Percentiles rank a stretch among this genome's conserved stretches.
Evolutionary conservation across 352 stramenopile species (phyloP).

Genomic region (Phytophthora ohioensis): DNA sequence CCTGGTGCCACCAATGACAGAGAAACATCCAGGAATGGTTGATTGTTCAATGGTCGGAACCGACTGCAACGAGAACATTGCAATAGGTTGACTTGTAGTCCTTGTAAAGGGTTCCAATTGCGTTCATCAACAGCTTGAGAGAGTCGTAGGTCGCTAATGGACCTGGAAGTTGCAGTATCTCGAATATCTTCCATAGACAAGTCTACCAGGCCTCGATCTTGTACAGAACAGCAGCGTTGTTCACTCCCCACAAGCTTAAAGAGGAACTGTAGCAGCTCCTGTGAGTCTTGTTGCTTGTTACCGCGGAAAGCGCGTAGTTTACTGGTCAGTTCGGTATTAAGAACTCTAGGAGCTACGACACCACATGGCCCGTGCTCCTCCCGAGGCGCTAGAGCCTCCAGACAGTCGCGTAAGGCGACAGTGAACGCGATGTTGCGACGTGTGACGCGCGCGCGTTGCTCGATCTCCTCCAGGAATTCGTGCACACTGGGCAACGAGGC

Average conservation of each 20-base stretch:
- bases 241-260: slow-evolving; percentile 83
- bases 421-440: slow-evolving; percentile 63
- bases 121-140: slow-evolving; percentile 69
- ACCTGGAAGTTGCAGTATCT: slow-evolving; percentile 28
- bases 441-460: slow-evolving; percentile 50
- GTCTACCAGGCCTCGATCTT: slow-evolving; percentile 65
- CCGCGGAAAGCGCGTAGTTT: slow-evolving; percentile 68
- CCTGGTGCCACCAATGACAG: slow-evolving; percentile 64
- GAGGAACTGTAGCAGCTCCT: slow-evolving; percentile 89
- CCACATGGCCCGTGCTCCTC: slow-evolving; percentile 41
- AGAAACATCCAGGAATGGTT: slow-evolving; percentile 82
- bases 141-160: slow-evolving; percentile 77
- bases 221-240: slow-evolving; percentile 57
- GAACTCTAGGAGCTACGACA: slow-evolving; percentile 53
- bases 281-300: slow-evolving; percentile 88
- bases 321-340: slow-evolving; percentile 72
- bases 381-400: slow-evolving; percentile 52
- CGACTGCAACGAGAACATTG: slow-evolving; percentile 71
- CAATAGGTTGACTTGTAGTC: slow-evolving; percentile 83
- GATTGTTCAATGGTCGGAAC: slow-evolving; percentile 78
- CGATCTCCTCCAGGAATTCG: slow-evolving; percentile 73
- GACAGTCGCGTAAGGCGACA: slow-evolving; percentile 65
- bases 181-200: slow-evolving; percentile 38
- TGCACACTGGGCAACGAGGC: slow-evolving; percentile 76
- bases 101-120: slow-evolving; percentile 82